phyloP scores from a whole-genome alignment of 495 filamentous ascomycete species.

The Cryomyces antarcticus region DNA sequence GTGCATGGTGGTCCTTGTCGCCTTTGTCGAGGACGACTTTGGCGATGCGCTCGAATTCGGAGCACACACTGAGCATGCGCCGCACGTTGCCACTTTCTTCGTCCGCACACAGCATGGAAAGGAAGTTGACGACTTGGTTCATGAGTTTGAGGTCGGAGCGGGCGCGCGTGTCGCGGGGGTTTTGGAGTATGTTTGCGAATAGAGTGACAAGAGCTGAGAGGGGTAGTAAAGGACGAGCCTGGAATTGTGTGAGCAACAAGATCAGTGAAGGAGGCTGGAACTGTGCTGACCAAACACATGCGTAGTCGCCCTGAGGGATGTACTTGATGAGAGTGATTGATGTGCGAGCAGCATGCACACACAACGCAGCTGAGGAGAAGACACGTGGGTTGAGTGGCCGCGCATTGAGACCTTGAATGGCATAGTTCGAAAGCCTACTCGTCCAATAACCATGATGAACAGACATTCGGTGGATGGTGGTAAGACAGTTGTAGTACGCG shows the following conservation, averaged over 20 bases:
- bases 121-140: conserved; percentile 78
- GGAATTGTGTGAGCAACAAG: neutral
- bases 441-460: conserved; percentile 98
- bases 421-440: conserved; percentile 81
- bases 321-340: conserved; percentile 90
- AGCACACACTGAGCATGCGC: conserved; percentile 80
- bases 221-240: conserved; percentile 97
- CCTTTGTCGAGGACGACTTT: conserved; percentile 79
- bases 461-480: conserved; percentile 95
- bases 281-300: conserved; percentile 72
- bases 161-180: conserved; percentile 74
- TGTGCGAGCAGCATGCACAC: conserved; percentile 76
- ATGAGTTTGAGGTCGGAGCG: conserved; percentile 78
- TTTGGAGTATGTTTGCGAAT: conserved; percentile 93
- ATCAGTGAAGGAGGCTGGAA: neutral
- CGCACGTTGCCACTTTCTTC: conserved; percentile 69
- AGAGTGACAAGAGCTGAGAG: conserved; percentile 89
- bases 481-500: conserved; percentile 92
- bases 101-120: conserved; percentile 55
- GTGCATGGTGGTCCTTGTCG: conserved; percentile 56
- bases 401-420: conserved; percentile 80
- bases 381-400: conserved; percentile 80
- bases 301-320: conserved; percentile 83
- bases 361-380: conserved; percentile 82
- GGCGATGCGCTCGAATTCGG: conserved; percentile 89